Percentiles rank a stretch among this genome's conserved stretches.
These are phyloP conservation scores for Diaporthe citri DNA, from an alignment of 2,329 filamentous ascomycete species.

Conservation along the genomic window DNA sequence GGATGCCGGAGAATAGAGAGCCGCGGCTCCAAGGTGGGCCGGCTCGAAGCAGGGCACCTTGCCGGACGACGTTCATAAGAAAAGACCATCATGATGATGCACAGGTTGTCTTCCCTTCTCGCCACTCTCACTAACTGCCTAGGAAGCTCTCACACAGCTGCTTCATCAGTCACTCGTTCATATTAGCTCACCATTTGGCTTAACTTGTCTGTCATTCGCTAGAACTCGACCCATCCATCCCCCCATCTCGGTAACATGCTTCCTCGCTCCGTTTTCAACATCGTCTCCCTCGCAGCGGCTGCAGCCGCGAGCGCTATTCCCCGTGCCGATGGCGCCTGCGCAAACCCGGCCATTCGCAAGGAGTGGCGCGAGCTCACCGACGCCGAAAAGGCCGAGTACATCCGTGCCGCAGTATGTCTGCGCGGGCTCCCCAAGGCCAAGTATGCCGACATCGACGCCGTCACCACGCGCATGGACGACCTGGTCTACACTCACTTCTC, in stretches of 20 bases:
- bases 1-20: too few relatives aligned
- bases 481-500: conserved; percentile 1
- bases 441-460: not conserved
- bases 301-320: not conserved
- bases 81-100: too few relatives aligned
- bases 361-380: conserved; percentile 13
- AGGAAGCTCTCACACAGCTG: too few relatives aligned
- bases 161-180: too few relatives aligned
- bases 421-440: not conserved
- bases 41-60: too few relatives aligned
- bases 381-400: conserved; percentile 3
- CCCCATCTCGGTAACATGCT: not conserved
- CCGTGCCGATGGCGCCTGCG: not conserved
- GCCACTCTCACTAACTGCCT: too few relatives aligned
- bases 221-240: too few relatives aligned
- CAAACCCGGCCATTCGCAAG: not conserved
- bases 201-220: too few relatives aligned
- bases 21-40: too few relatives aligned
- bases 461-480: not conserved
- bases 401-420: conserved; percentile 1
- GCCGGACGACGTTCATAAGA: too few relatives aligned
- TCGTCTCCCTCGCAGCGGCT: not conserved
- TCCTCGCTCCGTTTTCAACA: not conserved
- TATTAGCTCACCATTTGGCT: too few relatives aligned
- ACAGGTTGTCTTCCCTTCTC: too few relatives aligned